Evolutionary conservation across 164 flowering plant species (phyloP), one percentile per base, ranked within the genome.

Genomic region (Magnolia officinalis): DNA sequence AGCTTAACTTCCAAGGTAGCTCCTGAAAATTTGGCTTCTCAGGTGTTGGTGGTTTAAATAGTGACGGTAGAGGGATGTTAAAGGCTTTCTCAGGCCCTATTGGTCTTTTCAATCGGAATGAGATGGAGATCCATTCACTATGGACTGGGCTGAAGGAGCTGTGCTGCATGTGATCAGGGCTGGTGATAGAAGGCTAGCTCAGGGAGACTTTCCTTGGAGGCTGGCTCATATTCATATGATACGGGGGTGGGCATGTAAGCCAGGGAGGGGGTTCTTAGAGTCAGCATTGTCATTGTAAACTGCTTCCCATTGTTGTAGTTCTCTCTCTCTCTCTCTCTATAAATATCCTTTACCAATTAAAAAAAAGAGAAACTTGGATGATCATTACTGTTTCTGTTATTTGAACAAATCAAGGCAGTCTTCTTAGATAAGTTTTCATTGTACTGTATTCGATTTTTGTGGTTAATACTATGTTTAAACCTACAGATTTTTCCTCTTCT

Each of bases 401-500:
- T 10, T 55, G 61, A 55, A 16, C 61, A 55, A 55, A 10, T 16
- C 45, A 10, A 16, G 18, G 29, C 7, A 67, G 13, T 1, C 26
- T 67, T 29, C 29, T 67, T 18, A 9, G 16, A 24, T 14, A 7
- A 23, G 37, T 5, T 16, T 59, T 8, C 21, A 59, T 29, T 72
- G 64, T 67, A 18, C 55, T 67, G 11, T 13, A 67, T 67, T 67
- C 49, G 8, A 78, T 66, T 18, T 70, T 70, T 78, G 7, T 67
- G 51, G 66, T 50, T 78, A 23, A 76, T 73, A 67, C 67, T 71
- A 67, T 58, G 58, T 76, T 66, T 81, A 63, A 81, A 81, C 82
- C 77, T 81, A 78, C 77, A 85, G 81, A 76, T 59, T 80, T 84
- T 85, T 82, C 81, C 83, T 81, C 80, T 83, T 75, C 82, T 88